Conservation (phyloP, 306 rosid genomes). For the Lotus japonicus region DNA sequence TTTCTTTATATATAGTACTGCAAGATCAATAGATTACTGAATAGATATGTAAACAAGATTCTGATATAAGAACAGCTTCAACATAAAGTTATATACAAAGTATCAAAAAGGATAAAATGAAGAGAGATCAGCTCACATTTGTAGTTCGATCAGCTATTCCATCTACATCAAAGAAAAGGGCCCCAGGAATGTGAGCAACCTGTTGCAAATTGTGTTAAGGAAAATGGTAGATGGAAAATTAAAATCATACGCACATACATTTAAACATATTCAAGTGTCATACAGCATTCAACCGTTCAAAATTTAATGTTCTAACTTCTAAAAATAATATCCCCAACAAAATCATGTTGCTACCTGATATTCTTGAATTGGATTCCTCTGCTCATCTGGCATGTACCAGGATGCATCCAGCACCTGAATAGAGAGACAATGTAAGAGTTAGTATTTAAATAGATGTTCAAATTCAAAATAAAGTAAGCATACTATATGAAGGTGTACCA, state of each 20-base stretch:
- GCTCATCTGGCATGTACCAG: conserved; percentile 99
- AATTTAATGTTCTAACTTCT: neutral
- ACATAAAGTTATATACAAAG: neutral
- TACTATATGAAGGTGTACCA: neutral
- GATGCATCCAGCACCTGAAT: conserved; percentile 91
- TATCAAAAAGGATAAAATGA: neutral
- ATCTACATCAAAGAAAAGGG: conserved; percentile 95
- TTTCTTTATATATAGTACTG: neutral
- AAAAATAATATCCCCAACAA: neutral
- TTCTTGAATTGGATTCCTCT: conserved; percentile 92
- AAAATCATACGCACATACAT: neutral
- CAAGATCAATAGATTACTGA: neutral
- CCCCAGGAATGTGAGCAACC: conserved; percentile 99
- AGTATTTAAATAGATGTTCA: neutral
- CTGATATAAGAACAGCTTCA: conserved; percentile 1
- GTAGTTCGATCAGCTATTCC: conserved; percentile 76
- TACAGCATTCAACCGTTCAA: neutral
- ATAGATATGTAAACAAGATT: neutral
- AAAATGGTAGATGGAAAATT: neutral
- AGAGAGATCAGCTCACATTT: conserved; percentile 44
- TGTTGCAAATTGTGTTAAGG: conserved; percentile 24
- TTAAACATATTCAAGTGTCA: conserved; percentile 5
- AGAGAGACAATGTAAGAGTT: neutral
- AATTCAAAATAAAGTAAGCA: neutral
- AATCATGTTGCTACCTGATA: conserved; percentile 58